Percentiles rank a stretch among this genome's conserved stretches.
Evolutionary conservation across 352 stramenopile species (phyloP).

Genomic region (Aphanomyces astaci): DNA sequence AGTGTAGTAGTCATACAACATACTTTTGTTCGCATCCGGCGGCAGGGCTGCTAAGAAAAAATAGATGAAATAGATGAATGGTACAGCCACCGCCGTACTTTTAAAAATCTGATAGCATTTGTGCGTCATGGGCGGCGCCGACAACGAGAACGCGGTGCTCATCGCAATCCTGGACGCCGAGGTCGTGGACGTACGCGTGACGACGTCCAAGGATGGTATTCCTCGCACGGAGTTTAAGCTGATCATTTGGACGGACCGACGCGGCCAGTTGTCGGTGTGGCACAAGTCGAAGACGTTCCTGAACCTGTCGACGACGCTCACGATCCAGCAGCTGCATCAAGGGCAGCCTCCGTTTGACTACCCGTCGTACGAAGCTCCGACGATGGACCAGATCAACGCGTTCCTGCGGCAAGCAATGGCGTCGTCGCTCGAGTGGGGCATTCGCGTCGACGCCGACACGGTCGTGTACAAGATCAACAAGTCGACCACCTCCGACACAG

Average conservation of each 20-base stretch:
- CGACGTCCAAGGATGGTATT: not conserved
- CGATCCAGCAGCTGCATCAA: conserved; percentile 11
- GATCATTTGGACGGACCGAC: conserved; percentile 4
- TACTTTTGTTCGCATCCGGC: conserved; percentile 52
- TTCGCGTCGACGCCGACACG: not conserved
- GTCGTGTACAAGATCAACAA: not conserved
- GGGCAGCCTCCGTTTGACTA: not conserved
- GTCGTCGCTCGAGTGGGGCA: not conserved
- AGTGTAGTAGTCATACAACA: too few relatives aligned
- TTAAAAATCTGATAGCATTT: not conserved
- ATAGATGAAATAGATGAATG: not conserved
- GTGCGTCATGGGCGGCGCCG: not conserved
- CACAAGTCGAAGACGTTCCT: conserved; percentile 9
- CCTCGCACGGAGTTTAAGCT: not conserved
- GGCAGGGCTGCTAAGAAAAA: conserved; percentile 29
- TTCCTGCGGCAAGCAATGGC: not conserved
- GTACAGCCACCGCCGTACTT: not conserved
- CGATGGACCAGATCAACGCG: conserved; percentile 1
- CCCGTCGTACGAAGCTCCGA: not conserved
- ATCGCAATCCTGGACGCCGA: not conserved
- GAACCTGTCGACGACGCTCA: conserved; percentile 9
- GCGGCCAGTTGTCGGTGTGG: conserved; percentile 1
- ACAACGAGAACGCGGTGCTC: not conserved
- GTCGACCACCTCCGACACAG: not conserved
- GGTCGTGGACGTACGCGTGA: not conserved